Evolutionary conservation across 139 green algal genomes (phyloP).

Genomic region (Coelastrella sp.): DNA sequence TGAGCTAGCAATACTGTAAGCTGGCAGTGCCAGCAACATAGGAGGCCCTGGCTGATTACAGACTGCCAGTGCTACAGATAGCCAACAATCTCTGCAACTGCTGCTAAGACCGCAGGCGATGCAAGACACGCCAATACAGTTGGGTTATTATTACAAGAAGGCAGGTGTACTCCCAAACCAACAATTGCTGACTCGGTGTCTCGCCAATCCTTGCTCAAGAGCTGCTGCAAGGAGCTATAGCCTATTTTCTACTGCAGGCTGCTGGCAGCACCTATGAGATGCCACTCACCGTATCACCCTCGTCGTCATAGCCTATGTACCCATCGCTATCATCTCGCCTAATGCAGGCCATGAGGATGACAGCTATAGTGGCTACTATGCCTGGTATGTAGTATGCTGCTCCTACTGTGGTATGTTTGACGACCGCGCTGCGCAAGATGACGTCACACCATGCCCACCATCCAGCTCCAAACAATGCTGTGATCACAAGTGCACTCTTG

Average conservation of each 20-base stretch:
- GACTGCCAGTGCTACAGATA: too few species aligned
- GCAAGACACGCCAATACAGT: too few species aligned
- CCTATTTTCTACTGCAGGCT: too few species aligned
- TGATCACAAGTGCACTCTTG: background rate
- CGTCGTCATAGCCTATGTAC: constrained; percentile 11
- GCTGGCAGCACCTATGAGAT: background rate
- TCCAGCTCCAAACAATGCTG: constrained; percentile 25
- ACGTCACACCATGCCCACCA: constrained; percentile 34
- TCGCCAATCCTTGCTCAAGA: too few species aligned
- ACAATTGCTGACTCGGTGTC: too few species aligned
- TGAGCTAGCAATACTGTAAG: background rate
- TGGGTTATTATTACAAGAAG: too few species aligned
- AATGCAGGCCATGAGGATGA: constrained; percentile 22
- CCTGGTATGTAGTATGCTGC: constrained; percentile 24
- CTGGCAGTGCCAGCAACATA: too few species aligned
- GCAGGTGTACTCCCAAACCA: too few species aligned
- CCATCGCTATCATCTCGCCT: constrained; percentile 4
- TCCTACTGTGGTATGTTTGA: background rate
- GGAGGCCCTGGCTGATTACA: too few species aligned
- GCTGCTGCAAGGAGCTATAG: too few species aligned
- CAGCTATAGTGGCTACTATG: constrained; percentile 24
- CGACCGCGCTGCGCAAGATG: background rate
- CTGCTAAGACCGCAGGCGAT: too few species aligned
- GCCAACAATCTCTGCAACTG: too few species aligned
- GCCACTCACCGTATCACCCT: background rate